Conservation (phyloP, 345 rosid species). For the Microcos paniculata region DNA sequence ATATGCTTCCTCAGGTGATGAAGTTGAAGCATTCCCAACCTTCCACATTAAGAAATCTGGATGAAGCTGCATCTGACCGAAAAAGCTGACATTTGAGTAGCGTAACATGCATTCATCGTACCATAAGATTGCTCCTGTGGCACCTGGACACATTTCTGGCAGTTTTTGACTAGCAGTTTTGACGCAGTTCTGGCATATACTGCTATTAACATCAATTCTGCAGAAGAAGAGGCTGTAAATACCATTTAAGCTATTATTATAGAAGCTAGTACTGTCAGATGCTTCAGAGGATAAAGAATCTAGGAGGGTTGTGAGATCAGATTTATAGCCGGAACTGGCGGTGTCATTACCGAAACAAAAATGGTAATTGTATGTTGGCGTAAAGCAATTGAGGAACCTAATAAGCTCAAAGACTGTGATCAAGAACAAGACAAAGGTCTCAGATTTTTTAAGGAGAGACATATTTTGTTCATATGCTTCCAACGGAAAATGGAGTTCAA, state of each 20-base stretch:
- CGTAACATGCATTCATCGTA: constrained; percentile 36
- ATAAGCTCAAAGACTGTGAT: not conserved
- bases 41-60: not conserved
- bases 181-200: constrained; percentile 25
- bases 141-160: constrained; percentile 18
- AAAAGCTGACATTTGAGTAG: constrained; percentile 24
- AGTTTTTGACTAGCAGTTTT: constrained; percentile 13
- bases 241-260: not conserved
- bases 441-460: not conserved
- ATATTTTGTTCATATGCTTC: not conserved
- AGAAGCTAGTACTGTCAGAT: not conserved
- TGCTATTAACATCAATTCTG: constrained; percentile 24
- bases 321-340: not conserved
- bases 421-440: not conserved
- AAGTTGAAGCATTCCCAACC: not conserved
- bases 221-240: constrained; percentile 39
- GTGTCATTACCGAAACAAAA: not conserved
- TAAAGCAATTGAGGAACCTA: not conserved
- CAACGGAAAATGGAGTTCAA: not conserved
- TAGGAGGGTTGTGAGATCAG: not conserved
- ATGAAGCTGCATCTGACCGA: not conserved
- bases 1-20: not conserved
- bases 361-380: not conserved
- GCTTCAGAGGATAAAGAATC: constrained; percentile 1
- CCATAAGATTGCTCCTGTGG: constrained; percentile 30